These are phyloP conservation scores for Sinapis alba DNA, from an alignment of 441 rosid genomes.

Conservation along the genomic window DNA sequence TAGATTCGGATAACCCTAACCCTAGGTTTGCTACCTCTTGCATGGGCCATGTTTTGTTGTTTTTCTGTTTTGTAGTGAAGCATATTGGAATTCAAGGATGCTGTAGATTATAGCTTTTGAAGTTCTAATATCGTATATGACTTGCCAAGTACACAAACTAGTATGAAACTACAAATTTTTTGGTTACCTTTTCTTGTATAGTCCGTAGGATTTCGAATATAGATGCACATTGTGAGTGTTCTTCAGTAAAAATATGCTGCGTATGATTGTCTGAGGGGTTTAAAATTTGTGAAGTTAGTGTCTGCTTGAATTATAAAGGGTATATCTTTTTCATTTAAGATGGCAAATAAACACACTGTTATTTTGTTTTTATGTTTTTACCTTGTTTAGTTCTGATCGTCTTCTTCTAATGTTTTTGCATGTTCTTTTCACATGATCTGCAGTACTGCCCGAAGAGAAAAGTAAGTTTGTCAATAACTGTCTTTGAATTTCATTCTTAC, in stretches of 20 bases:
- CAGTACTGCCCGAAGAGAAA: conserved; percentile 93
- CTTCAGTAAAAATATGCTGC: not conserved
- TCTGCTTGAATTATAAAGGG: not conserved
- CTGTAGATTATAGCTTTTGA: not conserved
- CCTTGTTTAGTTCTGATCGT: conserved; percentile 23
- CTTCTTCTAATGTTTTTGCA: conserved; percentile 40
- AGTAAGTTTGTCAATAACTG: conserved; percentile 60
- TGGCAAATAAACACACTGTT: not conserved
- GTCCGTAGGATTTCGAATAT: not conserved
- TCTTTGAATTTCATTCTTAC: conserved; percentile 11
- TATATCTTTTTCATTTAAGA: conserved; percentile 5
- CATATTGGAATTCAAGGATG: not conserved
- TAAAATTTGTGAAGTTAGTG: not conserved
- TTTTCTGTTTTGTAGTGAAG: too few relatives aligned
- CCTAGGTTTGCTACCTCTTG: too few relatives aligned
- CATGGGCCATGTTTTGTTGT: too few relatives aligned
- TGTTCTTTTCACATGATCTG: conserved; percentile 43
- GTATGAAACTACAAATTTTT: not conserved
- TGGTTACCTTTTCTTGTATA: not conserved
- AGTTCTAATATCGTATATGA: conserved; percentile 6
- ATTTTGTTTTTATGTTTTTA: not conserved
- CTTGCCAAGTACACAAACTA: not conserved
- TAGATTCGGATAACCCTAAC: too few relatives aligned
- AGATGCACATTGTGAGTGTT: not conserved
- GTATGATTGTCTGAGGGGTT: not conserved